Percentiles rank a stretch among this genome's conserved stretches.
These are phyloP conservation scores for Dactylellina leptospora DNA, from an alignment of 2,329 filamentous ascomycete genomes.

Conservation along the genomic window DNA sequence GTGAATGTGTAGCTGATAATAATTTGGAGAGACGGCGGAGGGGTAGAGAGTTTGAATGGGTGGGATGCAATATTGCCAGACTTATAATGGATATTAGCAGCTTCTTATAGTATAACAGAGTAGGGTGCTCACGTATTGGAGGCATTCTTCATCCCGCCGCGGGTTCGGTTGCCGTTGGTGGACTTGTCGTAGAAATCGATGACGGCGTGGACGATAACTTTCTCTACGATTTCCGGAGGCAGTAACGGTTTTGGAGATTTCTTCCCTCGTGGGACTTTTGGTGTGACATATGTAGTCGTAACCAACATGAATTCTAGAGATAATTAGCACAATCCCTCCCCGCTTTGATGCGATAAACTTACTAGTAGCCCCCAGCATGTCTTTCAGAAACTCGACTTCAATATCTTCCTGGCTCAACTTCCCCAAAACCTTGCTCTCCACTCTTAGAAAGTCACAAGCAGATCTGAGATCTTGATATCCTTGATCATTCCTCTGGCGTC, in stretches of 20 bases:
- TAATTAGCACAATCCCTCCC: conserved; percentile 46
- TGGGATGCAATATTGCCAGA: conserved; percentile 54
- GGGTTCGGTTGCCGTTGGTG: conserved; percentile 78
- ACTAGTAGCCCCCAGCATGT: conserved; percentile 71
- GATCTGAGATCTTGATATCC: conserved; percentile 54
- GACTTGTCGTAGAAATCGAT: conserved; percentile 74
- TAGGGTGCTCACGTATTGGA: conserved; percentile 71
- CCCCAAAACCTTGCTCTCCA: conserved; percentile 60
- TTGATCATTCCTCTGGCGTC: conserved; percentile 54
- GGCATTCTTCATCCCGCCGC: conserved; percentile 80
- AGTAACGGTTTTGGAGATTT: conserved; percentile 57
- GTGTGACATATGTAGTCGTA: conserved; percentile 62
- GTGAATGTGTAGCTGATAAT: conserved; percentile 75
- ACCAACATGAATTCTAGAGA: conserved; percentile 20
- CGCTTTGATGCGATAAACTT: conserved; percentile 58
- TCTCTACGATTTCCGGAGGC: conserved; percentile 70
- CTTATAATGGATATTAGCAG: conserved; percentile 40
- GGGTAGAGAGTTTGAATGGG: conserved; percentile 62
- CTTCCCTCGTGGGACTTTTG: conserved; percentile 59
- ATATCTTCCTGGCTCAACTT: conserved; percentile 70
- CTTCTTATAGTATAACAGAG: not conserved
- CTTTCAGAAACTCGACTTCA: conserved; percentile 76
- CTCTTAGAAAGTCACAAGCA: conserved; percentile 60
- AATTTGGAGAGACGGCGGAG: conserved; percentile 71
- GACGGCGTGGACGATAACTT: conserved; percentile 70